Percentiles rank a stretch among this genome's conserved stretches.
Evolutionary conservation across 176 grass and related monocot genomes (phyloP).

Genomic region (Eleusine coracana): DNA sequence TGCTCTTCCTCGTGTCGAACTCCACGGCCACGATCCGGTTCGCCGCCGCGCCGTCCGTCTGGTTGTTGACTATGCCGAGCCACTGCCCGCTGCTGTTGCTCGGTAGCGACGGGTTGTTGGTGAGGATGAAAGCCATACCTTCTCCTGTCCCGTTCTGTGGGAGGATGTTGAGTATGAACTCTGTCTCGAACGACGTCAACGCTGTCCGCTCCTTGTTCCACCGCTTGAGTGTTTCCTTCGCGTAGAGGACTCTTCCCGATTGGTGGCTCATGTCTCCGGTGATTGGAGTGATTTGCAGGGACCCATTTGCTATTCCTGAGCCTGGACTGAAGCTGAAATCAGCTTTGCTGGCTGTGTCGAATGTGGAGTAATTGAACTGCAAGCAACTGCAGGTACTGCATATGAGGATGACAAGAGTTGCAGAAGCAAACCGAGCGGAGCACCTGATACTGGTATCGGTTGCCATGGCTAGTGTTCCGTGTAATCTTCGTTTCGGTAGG

Average conservation of each 20-base stretch:
- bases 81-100: slow-evolving; percentile 53
- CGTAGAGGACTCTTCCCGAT: slow-evolving; percentile 45
- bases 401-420: neutral
- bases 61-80: slow-evolving; percentile 38
- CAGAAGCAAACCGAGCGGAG: neutral
- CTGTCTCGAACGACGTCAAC: slow-evolving; percentile 35
- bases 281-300: slow-evolving; percentile 50
- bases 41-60: slow-evolving; percentile 15
- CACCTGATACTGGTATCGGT: neutral
- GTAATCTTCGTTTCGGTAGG: neutral
- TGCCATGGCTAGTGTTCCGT: slow-evolving; percentile 8
- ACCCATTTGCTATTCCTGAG: slow-evolving; percentile 16
- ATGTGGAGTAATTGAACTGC: slow-evolving; percentile 37
- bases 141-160: slow-evolving; percentile 35
- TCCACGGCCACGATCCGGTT: slow-evolving; percentile 54
- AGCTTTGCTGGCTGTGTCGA: neutral
- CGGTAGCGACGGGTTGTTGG: slow-evolving; percentile 35
- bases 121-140: slow-evolving; percentile 65
- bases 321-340: slow-evolving; percentile 43
- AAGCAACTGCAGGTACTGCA: slow-evolving; percentile 30
- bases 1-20: slow-evolving; percentile 63
- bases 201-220: slow-evolving; percentile 29
- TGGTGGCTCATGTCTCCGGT: slow-evolving; percentile 34
- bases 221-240: slow-evolving; percentile 36
- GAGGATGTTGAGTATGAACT: slow-evolving; percentile 56